Evolutionary conservation across 1,284 basidiomycete genomes (phyloP).

Genomic region (Apiotrichum akiyoshidainum): DNA sequence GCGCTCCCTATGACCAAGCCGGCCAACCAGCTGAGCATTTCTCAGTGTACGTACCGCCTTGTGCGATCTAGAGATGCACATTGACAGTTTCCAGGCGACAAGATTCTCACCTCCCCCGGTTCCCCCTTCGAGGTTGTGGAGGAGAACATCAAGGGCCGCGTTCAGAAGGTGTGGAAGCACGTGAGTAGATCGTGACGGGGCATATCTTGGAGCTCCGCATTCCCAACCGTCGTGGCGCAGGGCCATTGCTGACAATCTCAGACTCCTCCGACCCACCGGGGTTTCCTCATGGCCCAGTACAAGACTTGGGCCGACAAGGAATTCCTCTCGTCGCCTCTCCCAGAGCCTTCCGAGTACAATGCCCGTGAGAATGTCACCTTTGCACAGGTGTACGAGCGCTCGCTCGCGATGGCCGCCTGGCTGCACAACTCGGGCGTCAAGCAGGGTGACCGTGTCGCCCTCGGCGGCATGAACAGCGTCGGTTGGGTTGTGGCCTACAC

Average conservation of each 20-base stretch:
- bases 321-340: constrained; percentile 38
- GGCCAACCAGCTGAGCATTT: not conserved
- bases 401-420: constrained; percentile 31
- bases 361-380: constrained; percentile 28
- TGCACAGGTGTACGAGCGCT: constrained; percentile 25
- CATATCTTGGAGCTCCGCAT: not conserved
- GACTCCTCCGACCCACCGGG: constrained; percentile 33
- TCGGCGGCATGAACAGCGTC: constrained; percentile 39
- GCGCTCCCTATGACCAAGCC: constrained; percentile 2
- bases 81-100: not conserved
- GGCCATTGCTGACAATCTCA: constrained; percentile 3
- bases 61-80: not conserved
- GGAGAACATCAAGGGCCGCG: constrained; percentile 26
- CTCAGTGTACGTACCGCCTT: not conserved
- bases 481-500: constrained; percentile 38
- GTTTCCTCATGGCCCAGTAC: constrained; percentile 16
- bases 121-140: constrained; percentile 40
- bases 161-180: constrained; percentile 39
- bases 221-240: not conserved
- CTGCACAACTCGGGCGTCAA: constrained; percentile 30
- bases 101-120: constrained; percentile 23
- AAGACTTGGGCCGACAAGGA: constrained; percentile 13
- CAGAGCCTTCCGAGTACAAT: constrained; percentile 2
- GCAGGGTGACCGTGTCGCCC: constrained; percentile 32
- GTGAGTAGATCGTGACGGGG: constrained; percentile 19